Base-by-base conservation (phyloP, 2,329 filamentous ascomycete species). In the Xylariaceae sp. region DNA sequence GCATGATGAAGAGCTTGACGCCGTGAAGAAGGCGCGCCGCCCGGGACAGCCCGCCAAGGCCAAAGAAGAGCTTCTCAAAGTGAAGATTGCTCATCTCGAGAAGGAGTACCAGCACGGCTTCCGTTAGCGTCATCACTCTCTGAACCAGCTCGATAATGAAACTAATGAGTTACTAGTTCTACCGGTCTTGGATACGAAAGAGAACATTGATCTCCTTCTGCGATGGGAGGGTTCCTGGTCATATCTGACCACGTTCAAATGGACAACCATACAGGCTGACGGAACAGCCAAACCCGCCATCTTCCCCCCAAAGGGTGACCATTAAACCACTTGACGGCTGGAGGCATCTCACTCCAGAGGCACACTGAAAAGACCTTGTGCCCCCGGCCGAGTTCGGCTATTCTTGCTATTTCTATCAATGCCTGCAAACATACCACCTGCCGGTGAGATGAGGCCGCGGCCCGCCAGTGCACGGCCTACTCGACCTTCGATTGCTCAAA, bases 141-240 rank as follows among this genome's bases (percentile, higher is more conserved):
- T 17, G 9, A 17, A n/a, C 18, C 45, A 48, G 35, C 13, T 58
- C 54, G 7, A 5, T 42, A 35, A 67, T 67, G 66, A 8, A 63
- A 67, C 56, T 13, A 15, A 73, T 74, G 44, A 17, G 45, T 23
- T 9, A 6, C 13, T 57, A 87, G 85, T 84, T 61, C 74, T 95
- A 47, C 92, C 93, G 0, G 89, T 97, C 71, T 77, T 97, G 56
- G 82, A 85, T 57, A 81, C 86, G 48, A 78, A 81, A 47, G 82
- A 86, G 52, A 91, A 87, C 66, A 75, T 89, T 55, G 75, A 80
- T 59, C 80, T 83, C 65, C 74, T 97, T 47, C 81, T 84, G 63
- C 79, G 80, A 18, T 97, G 92, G 90, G 88, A 91, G 64, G 89
- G 89, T 3, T 83, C 89, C 30, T 97, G 93, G 93, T 82, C 89